Percentiles rank a stretch among this genome's conserved stretches.
phyloP scores from a whole-genome alignment of 768 basidiomycete species.

The Obba rivulosa region DNA sequence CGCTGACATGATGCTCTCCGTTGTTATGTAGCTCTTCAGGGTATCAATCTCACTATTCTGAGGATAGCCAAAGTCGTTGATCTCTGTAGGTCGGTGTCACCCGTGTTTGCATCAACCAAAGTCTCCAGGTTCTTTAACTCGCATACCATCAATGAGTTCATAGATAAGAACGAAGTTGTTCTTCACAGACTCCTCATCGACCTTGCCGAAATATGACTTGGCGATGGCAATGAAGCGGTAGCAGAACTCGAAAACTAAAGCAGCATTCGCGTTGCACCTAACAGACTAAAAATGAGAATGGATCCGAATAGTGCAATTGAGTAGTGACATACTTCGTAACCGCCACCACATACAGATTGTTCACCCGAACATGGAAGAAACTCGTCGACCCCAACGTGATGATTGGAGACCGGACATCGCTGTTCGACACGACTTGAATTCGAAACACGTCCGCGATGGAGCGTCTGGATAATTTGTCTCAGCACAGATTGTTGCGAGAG shows the following conservation, averaged over 20 bases:
- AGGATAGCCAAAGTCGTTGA: conserved; percentile 98
- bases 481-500: not conserved
- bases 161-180: conserved; percentile 99
- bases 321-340: conserved; percentile 76
- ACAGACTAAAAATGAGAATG: not conserved
- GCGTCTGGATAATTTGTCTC: conserved; percentile 50
- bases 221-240: conserved; percentile 95
- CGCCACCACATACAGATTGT: conserved; percentile 93
- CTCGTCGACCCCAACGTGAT: conserved; percentile 97
- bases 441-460: conserved; percentile 97
- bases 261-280: conserved; percentile 95
- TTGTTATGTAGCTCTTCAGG: conserved; percentile 95
- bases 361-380: conserved; percentile 96
- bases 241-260: conserved; percentile 95
- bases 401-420: conserved; percentile 94
- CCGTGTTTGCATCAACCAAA: not conserved
- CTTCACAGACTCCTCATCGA: conserved; percentile 97
- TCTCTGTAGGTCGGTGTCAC: conserved; percentile 49
- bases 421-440: conserved; percentile 98
- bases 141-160: conserved; percentile 93
- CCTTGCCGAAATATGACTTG: conserved; percentile 95
- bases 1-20: conserved; percentile 88
- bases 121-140: too few relatives aligned
- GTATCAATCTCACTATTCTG: conserved; percentile 99
- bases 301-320: not conserved